phyloP scores from a whole-genome alignment of 345 rosid species.

The Firmiana major region DNA sequence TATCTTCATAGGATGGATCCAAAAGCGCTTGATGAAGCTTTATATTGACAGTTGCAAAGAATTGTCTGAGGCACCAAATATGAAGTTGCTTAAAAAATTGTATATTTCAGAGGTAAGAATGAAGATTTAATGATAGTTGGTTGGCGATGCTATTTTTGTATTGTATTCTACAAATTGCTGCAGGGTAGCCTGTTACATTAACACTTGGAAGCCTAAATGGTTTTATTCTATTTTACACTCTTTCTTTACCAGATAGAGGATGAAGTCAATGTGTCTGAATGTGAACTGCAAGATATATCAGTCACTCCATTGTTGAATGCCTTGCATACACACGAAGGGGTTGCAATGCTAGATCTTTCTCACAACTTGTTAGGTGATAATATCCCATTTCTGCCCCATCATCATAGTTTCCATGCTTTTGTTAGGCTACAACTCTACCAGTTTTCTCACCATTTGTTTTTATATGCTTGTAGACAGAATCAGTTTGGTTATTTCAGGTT shows the following conservation, averaged over 20 bases:
- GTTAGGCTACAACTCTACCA: neutral
- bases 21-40: constrained; percentile 81
- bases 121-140: neutral
- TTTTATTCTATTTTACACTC: constrained; percentile 8
- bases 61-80: constrained; percentile 63
- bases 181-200: constrained; percentile 6
- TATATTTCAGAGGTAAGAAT: constrained; percentile 74
- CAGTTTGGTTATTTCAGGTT: neutral
- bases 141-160: constrained; percentile 7
- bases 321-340: constrained; percentile 57
- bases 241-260: constrained; percentile 69
- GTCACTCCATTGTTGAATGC: constrained; percentile 73
- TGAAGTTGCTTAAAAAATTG: constrained; percentile 75
- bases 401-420: neutral
- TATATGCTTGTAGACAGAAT: neutral
- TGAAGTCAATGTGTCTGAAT: constrained; percentile 73
- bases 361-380: constrained; percentile 82
- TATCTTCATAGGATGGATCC: constrained; percentile 76
- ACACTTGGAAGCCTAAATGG: constrained; percentile 8
- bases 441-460: neutral
- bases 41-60: constrained; percentile 77
- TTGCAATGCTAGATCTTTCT: constrained; percentile 74
- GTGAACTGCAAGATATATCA: constrained; percentile 91
- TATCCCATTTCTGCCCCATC: constrained; percentile 13
- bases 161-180: constrained; percentile 13